Evolutionary conservation across 257 asterid species (phyloP).

Genomic region (Eustoma russellianum): DNA sequence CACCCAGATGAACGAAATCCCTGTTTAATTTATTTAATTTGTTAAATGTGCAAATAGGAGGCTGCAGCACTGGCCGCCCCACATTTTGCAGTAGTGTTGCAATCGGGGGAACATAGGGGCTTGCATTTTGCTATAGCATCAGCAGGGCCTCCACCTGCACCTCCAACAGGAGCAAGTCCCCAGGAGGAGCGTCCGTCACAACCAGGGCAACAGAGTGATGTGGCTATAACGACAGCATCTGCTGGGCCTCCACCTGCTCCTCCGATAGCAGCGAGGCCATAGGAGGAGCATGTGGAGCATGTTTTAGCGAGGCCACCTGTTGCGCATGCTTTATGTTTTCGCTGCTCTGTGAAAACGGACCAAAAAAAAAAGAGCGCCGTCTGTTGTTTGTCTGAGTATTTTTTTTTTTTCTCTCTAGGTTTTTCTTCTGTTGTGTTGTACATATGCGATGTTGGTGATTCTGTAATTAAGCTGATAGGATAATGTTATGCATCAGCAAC

Average conservation of each 20-base stretch:
- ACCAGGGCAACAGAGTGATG: no score
- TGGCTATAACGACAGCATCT: no score
- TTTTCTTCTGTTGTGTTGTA: slow-evolving; percentile 1
- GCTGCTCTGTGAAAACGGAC: background rate
- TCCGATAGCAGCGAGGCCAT: no score
- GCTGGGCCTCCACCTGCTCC: no score
- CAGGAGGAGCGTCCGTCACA: slow-evolving; percentile 22
- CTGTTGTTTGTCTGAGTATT: background rate
- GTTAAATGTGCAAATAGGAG: slow-evolving; percentile 42
- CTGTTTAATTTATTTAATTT: background rate
- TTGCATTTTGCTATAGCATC: slow-evolving; percentile 58
- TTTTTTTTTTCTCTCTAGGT: background rate
- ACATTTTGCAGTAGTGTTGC: slow-evolving; percentile 74
- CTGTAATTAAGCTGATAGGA: slow-evolving; percentile 8
- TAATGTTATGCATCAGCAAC: background rate
- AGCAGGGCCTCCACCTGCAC: slow-evolving; percentile 42
- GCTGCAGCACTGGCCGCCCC: slow-evolving; percentile 76
- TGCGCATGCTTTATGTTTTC: background rate
- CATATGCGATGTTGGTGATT: slow-evolving; percentile 1
- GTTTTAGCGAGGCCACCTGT: slow-evolving; percentile 21
- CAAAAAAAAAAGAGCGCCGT: no score
- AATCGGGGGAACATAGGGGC: slow-evolving; percentile 72
- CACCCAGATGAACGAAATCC: background rate
- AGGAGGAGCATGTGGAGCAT: background rate
- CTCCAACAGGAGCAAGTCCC: slow-evolving; percentile 33